These are phyloP conservation scores for Dunaliella primolecta DNA, from an alignment of 139 green algal species.

Conservation along the genomic window DNA sequence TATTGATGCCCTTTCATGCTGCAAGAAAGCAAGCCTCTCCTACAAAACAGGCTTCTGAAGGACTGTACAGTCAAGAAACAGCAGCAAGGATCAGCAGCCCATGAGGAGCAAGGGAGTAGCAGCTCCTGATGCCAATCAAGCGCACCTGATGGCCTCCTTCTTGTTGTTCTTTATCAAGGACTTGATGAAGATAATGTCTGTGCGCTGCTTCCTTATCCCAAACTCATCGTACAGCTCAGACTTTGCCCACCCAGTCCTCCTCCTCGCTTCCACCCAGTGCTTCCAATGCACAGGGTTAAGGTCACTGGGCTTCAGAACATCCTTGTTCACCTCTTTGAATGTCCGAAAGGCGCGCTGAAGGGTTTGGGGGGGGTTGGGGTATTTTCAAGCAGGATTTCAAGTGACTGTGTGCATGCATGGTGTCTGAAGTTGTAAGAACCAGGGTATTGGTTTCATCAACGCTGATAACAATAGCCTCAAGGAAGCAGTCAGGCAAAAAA, in stretches of 20 bases:
- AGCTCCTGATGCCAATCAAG: too few species aligned
- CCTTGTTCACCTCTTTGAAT: neutral
- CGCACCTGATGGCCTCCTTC: neutral
- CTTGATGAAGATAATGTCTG: neutral
- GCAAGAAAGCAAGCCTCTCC: neutral
- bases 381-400: too few species aligned
- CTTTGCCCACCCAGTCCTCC: neutral
- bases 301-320: neutral
- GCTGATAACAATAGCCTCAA: too few species aligned
- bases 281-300: neutral
- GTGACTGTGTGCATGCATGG: too few species aligned
- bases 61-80: neutral
- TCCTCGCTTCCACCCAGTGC: neutral
- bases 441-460: too few species aligned
- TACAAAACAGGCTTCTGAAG: neutral
- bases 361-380: too few species aligned
- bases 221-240: neutral
- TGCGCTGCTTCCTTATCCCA: neutral
- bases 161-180: neutral
- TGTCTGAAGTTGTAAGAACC: too few species aligned
- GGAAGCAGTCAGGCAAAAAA: too few species aligned
- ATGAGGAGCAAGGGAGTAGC: neutral
- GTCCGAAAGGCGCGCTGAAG: neutral
- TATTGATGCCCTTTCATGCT: neutral
- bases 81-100: neutral